Conservation (phyloP, 257 asterid genomes). For the Ballota nigra region DNA sequence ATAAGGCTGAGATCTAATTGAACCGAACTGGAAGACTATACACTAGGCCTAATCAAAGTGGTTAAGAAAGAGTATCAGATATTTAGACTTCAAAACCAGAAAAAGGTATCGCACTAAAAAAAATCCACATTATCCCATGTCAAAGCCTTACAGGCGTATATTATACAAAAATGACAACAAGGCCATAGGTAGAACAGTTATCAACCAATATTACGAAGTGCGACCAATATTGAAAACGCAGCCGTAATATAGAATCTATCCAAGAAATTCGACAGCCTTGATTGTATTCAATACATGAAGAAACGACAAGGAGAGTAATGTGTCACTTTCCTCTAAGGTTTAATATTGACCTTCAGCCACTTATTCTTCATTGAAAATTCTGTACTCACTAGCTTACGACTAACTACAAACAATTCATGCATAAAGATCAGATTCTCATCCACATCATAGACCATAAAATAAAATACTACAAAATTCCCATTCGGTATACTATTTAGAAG, state of each 20-base stretch:
- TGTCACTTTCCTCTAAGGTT: not conserved
- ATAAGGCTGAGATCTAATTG: not conserved
- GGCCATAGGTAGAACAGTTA: not conserved
- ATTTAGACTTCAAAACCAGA: not conserved
- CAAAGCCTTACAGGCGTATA: not conserved
- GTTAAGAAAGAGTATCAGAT: not conserved
- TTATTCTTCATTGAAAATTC: constrained; percentile 4
- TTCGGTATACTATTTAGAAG: constrained; percentile 7
- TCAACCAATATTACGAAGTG: not conserved
- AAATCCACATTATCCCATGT: too few species aligned
- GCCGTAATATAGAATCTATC: not conserved
- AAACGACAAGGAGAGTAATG: not conserved
- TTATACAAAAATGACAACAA: not conserved
- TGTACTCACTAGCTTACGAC: not conserved
- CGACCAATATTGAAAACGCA: not conserved
- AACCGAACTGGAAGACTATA: not conserved
- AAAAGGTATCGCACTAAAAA: not conserved
- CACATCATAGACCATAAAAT: constrained; percentile 10
- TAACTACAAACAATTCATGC: not conserved
- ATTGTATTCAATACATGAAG: constrained; percentile 1
- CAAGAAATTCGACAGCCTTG: not conserved
- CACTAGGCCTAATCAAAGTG: not conserved
- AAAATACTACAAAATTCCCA: not conserved
- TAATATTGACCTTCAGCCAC: constrained; percentile 2
- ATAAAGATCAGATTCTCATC: constrained; percentile 7